A percentile compares a stretch with the other conserved stretches of the same genome.
Evolutionary conservation across 768 basidiomycete species (phyloP).

Genomic region (Collybia mongolica): DNA sequence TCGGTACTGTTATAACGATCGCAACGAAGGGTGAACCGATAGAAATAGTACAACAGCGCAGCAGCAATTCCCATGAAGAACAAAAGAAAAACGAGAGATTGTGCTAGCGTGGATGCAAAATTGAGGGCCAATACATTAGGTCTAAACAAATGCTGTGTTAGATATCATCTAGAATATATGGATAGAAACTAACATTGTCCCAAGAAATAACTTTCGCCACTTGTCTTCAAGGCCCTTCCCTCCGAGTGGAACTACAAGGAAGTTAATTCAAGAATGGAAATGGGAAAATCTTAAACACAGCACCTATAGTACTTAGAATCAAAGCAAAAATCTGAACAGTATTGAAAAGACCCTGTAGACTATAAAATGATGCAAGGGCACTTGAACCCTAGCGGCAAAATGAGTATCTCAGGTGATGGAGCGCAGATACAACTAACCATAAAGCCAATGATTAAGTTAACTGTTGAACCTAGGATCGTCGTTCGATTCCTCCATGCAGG

Average conservation of each 20-base stretch:
- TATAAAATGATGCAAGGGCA: slow-evolving; percentile 65
- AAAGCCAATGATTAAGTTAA: slow-evolving; percentile 50
- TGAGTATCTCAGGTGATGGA: neutral
- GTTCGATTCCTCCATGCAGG: slow-evolving; percentile 58
- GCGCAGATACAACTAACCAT: slow-evolving; percentile 38
- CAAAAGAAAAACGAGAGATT: slow-evolving; percentile 60
- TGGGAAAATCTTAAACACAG: neutral
- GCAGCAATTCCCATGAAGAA: slow-evolving; percentile 56
- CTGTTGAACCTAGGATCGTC: slow-evolving; percentile 44
- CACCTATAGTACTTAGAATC: slow-evolving; percentile 66
- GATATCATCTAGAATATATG: neutral
- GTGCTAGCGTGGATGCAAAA: slow-evolving; percentile 57
- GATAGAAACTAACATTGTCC: slow-evolving; percentile 54
- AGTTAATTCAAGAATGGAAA: neutral
- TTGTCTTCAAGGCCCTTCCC: slow-evolving; percentile 37
- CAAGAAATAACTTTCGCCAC: slow-evolving; percentile 62
- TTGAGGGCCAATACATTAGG: slow-evolving; percentile 77
- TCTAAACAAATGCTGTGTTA: slow-evolving; percentile 29
- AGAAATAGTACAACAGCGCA: slow-evolving; percentile 57
- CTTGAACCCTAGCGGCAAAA: slow-evolving; percentile 57
- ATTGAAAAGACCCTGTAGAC: slow-evolving; percentile 65
- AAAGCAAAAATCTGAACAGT: slow-evolving; percentile 73
- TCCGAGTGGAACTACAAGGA: slow-evolving; percentile 34
- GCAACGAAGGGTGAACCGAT: slow-evolving; percentile 44
- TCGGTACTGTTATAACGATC: slow-evolving; percentile 50